These are phyloP conservation scores for Pleomassaria siparia DNA, from an alignment of 2,329 filamentous ascomycete species.

Conservation along the genomic window DNA sequence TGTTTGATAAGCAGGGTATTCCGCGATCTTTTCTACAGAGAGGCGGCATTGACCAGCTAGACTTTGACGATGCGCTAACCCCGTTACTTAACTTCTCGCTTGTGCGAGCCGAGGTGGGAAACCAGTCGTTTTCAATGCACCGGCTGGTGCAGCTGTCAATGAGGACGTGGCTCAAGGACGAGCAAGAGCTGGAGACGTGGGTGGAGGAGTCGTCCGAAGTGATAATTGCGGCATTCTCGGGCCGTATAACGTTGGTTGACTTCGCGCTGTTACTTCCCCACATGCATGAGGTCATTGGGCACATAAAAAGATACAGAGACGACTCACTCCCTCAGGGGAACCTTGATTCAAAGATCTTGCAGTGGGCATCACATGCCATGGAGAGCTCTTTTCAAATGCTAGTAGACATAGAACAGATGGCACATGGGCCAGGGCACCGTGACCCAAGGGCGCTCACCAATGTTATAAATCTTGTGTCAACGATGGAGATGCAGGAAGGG, in stretches of 20 bases:
- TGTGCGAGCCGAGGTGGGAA: constrained; percentile 7
- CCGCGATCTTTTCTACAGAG: constrained; percentile 9
- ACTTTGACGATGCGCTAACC: constrained; percentile 16
- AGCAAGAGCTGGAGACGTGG: constrained; percentile 8
- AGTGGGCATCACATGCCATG: no score
- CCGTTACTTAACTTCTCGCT: constrained; percentile 14
- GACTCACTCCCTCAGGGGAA: constrained; percentile 1
- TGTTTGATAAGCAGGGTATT: constrained; percentile 17
- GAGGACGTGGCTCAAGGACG: constrained; percentile 12
- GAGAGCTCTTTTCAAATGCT: constrained; percentile 4
- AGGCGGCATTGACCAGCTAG: constrained; percentile 9
- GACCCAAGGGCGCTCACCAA: constrained; percentile 2
- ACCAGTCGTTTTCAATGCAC: constrained; percentile 11
- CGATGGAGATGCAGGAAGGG: constrained; percentile 8
- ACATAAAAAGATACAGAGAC: constrained; percentile 4
- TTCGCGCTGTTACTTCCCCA: constrained; percentile 11
- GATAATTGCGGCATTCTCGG: constrained; percentile 5
- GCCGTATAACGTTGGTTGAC: constrained; percentile 6
- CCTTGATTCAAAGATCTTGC: no score
- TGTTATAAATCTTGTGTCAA: not conserved
- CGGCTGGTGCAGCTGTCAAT: constrained; percentile 14
- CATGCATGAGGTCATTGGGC: constrained; percentile 3
- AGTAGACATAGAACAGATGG: constrained; percentile 4
- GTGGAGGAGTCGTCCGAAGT: constrained; percentile 3
- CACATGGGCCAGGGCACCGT: constrained; percentile 3